Evolutionary conservation across 108 stramenopile species (phyloP).

Genomic region (Bacterosira constricta): DNA sequence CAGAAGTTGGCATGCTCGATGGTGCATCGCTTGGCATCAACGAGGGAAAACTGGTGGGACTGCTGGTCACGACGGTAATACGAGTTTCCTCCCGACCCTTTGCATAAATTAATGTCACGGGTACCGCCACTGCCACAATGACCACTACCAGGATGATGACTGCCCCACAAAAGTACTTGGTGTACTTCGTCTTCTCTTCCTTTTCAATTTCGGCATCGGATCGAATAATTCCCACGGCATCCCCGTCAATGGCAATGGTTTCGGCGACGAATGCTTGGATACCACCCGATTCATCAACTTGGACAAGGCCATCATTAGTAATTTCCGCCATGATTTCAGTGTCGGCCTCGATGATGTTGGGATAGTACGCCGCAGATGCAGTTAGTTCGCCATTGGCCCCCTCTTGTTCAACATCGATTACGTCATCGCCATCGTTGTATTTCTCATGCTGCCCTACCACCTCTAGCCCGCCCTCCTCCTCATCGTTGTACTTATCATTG

Average conservation of each 20-base stretch:
- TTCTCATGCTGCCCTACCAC: neutral
- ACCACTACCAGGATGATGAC: conserved; percentile 13
- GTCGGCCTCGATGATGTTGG: conserved; percentile 26
- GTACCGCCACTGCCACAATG: conserved; percentile 22
- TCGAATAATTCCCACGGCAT: conserved; percentile 35
- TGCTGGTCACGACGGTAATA: conserved; percentile 9
- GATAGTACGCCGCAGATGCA: conserved; percentile 2
- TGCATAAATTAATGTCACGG: conserved; percentile 30
- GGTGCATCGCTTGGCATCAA: conserved; percentile 25
- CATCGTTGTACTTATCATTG: neutral
- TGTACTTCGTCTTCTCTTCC: conserved; percentile 37
- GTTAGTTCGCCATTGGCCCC: no score
- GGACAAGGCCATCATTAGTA: conserved; percentile 16
- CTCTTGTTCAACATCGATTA: neutral
- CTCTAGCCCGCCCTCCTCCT: neutral
- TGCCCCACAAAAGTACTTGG: conserved; percentile 18
- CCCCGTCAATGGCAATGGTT: conserved; percentile 32
- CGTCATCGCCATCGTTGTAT: neutral
- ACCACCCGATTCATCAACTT: conserved; percentile 34
- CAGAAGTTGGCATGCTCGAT: conserved; percentile 15
- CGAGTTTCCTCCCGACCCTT: conserved; percentile 3
- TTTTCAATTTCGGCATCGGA: conserved; percentile 37
- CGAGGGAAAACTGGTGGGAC: conserved; percentile 26
- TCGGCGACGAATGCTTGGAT: conserved; percentile 44
- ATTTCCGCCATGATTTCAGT: conserved; percentile 37